These are phyloP conservation scores for Neurospora intermedia DNA, from an alignment of 495 filamentous ascomycete species.

Conservation along the genomic window DNA sequence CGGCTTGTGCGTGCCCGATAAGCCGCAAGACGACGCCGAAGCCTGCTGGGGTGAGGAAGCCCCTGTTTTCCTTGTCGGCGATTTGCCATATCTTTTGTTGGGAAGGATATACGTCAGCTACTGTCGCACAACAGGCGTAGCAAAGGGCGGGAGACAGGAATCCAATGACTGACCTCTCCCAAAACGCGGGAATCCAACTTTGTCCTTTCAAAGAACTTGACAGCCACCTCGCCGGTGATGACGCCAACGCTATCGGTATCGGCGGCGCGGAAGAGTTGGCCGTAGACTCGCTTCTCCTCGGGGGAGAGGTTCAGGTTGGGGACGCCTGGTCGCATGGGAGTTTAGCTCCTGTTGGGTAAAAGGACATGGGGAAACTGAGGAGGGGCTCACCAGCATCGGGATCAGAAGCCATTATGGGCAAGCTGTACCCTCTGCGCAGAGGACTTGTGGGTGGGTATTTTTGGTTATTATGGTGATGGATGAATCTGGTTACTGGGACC, in stretches of 20 bases:
- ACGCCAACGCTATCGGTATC: constrained; percentile 86
- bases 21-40: constrained; percentile 86
- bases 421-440: constrained; percentile 7
- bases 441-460: background rate
- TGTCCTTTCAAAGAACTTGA: constrained; percentile 97
- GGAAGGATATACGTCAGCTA: background rate
- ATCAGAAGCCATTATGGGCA: constrained; percentile 22
- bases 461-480: background rate
- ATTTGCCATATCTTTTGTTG: constrained; percentile 86
- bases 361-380: background rate
- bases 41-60: constrained; percentile 79
- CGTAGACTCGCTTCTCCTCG: constrained; percentile 89
- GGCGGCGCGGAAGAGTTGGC: constrained; percentile 79
- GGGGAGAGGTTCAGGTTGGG: constrained; percentile 77
- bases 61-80: constrained; percentile 91
- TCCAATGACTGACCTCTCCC: constrained; percentile 55
- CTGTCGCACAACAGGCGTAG: too few relatives aligned
- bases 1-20: constrained; percentile 91
- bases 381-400: constrained; percentile 17
- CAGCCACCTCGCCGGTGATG: constrained; percentile 89
- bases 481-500: background rate
- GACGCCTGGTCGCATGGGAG: constrained; percentile 27
- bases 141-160: constrained; percentile 2
- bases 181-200: constrained; percentile 71
- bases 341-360: background rate